Conservation (phyloP, 495 filamentous ascomycete genomes). For the Parathielavia hyrcaniae region DNA sequence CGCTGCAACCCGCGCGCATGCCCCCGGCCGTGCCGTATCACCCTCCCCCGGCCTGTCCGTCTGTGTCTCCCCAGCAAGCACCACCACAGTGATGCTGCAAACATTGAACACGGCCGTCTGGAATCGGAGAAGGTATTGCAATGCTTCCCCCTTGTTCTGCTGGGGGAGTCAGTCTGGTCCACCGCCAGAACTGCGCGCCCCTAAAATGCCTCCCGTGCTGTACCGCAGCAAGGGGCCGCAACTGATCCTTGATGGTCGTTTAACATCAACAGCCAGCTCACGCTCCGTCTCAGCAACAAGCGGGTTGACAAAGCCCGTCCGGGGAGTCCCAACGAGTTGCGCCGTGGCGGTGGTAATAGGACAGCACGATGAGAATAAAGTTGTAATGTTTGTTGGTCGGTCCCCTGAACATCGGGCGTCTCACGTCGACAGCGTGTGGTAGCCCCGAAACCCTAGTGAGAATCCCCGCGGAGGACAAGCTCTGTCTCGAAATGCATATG, state of each 20-base stretch:
- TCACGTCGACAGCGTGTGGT: not conserved
- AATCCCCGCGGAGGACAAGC: not conserved
- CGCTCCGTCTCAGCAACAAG: too few relatives aligned
- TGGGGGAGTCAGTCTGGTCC: not conserved
- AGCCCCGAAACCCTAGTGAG: not conserved
- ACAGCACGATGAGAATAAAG: not conserved
- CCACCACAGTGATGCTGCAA: conserved; percentile 18
- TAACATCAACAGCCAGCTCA: too few relatives aligned
- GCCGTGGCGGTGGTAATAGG: not conserved
- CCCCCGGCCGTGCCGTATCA: conserved; percentile 13
- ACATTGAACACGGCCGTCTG: conserved; percentile 9
- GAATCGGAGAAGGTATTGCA: not conserved
- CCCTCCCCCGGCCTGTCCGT: conserved; percentile 9
- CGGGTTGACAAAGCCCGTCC: too few relatives aligned
- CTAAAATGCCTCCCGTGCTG: too few relatives aligned
- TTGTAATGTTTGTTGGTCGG: not conserved
- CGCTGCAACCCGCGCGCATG: conserved; percentile 18
- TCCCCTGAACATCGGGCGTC: not conserved
- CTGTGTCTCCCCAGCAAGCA: conserved; percentile 16
- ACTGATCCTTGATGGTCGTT: too few relatives aligned
- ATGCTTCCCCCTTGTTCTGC: not conserved
- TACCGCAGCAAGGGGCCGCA: too few relatives aligned
- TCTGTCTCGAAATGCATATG: not conserved
- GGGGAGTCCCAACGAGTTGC: not conserved
- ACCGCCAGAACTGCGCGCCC: not conserved